Evolutionary conservation across 345 rosid species (phyloP), one percentile per base, ranked within the genome.

Genomic region (Draba incana): DNA sequence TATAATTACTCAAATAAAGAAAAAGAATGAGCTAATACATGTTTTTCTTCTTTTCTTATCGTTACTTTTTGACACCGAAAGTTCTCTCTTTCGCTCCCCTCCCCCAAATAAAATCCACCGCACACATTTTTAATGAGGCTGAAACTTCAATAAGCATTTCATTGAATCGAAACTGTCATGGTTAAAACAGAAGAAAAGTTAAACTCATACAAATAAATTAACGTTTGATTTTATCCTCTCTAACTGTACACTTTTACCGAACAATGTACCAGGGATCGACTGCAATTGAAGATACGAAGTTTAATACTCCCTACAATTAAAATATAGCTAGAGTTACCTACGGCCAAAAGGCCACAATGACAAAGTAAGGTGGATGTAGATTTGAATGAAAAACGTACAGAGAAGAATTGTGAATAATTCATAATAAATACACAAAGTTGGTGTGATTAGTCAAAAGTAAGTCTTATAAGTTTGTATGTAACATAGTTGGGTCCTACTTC

Each of bases 371-470:
- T 60, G 25, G 49, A 15, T 41, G 3, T 41, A 8, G 10, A 41
- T 41, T 11, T 33, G 4, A 48, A 39, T 49, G 35, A 49, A 60
- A 12, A 14, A 38, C 47, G 9, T 37, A 45, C 13, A 16, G 25
- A 44, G 50, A 46, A 66, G 56, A 53, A 52, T 20, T 20, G 20
- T 20, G 20, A 63, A 37, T 33, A 48, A 20, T 45, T 62, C 45
- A 59, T 74, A 67, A 25, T 60, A 43, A 57, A 74, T 58, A 74
- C 50, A 51, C 44, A 58, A 73, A 73, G 44, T 58, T 51, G 47
- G 24, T 57, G 24, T 30, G 55, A 66, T 74, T 66, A 74, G 77
- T 66, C 72, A 74, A 74, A 66, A 74, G 69, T 67, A 51, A 68
- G 35, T 38, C 68, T 33, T 66, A 54, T 35, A 39, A 64, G 45